Evolutionary conservation across 2,329 filamentous ascomycete genomes (phyloP).

Genomic region (Grosmannia huntii): DNA sequence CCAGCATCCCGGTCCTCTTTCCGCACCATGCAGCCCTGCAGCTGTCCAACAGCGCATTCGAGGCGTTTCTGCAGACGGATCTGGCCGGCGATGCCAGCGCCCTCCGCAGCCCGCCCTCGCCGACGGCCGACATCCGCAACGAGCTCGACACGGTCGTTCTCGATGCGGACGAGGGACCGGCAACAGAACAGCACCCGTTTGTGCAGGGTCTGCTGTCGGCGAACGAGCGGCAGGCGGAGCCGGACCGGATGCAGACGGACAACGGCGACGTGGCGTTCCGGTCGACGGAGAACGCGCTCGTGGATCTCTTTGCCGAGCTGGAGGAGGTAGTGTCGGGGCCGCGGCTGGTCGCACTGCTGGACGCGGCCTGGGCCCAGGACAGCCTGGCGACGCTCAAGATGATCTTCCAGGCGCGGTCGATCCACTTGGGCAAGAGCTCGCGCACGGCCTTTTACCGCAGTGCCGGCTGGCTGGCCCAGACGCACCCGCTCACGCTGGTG

Average conservation of each 20-base stretch:
- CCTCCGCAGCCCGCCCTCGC: too few relatives aligned
- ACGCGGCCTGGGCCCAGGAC: constrained; percentile 36
- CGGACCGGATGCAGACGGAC: constrained; percentile 32
- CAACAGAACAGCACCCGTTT: neutral
- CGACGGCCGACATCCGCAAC: neutral
- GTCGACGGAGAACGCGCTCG: constrained; percentile 30
- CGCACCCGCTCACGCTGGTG: constrained; percentile 41
- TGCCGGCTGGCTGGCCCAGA: constrained; percentile 41
- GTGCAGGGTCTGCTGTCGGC: constrained; percentile 11
- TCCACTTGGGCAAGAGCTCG: constrained; percentile 46
- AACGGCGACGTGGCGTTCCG: constrained; percentile 36
- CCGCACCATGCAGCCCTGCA: constrained; percentile 23
- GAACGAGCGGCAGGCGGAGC: neutral
- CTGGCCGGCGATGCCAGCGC: too few relatives aligned
- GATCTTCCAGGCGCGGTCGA: constrained; percentile 48
- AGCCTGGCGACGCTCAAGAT: constrained; percentile 39
- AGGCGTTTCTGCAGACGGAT: constrained; percentile 16
- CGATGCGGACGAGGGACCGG: neutral
- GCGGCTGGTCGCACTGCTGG: constrained; percentile 27
- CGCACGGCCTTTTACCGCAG: constrained; percentile 35
- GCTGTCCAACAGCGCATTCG: constrained; percentile 20
- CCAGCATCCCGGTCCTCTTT: constrained; percentile 24
- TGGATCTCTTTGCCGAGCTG: constrained; percentile 43
- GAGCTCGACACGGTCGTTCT: neutral
- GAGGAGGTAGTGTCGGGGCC: constrained; percentile 25